These are phyloP conservation scores for Xylaria hypoxylon DNA, from an alignment of 2,329 filamentous ascomycete species.

Conservation along the genomic window DNA sequence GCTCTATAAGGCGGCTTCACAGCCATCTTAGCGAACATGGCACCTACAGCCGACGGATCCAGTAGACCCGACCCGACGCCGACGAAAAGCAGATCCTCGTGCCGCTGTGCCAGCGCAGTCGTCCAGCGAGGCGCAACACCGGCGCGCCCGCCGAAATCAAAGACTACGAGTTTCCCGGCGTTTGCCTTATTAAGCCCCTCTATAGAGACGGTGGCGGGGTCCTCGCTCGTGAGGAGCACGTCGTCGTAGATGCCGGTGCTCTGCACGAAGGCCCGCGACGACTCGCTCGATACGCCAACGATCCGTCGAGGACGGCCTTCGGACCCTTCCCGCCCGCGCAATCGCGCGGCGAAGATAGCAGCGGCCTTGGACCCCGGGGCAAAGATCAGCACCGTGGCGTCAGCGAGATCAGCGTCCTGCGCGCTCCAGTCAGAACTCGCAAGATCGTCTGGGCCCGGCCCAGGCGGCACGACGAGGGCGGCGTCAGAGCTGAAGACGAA, in stretches of 20 bases:
- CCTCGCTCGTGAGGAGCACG: constrained; percentile 39
- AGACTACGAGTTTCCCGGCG: constrained; percentile 40
- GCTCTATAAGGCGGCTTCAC: constrained; percentile 22
- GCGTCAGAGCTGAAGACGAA: constrained; percentile 51
- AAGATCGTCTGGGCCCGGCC: constrained; percentile 24
- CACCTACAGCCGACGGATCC: constrained; percentile 25
- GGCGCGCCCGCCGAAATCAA: constrained; percentile 49
- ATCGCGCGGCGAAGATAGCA: constrained; percentile 39
- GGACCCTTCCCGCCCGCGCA: constrained; percentile 25
- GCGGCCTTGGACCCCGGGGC: constrained; percentile 50
- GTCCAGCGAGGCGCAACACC: constrained; percentile 43
- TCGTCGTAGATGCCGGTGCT: constrained; percentile 45
- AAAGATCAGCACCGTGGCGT: constrained; percentile 51
- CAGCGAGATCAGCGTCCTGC: constrained; percentile 50
- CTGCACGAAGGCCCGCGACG: constrained; percentile 44
- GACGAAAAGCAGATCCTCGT: constrained; percentile 34
- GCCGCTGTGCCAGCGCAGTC: constrained; percentile 25
- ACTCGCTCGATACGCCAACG: constrained; percentile 46
- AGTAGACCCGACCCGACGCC: constrained; percentile 41
- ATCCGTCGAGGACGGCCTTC: constrained; percentile 37
- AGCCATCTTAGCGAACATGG: background rate
- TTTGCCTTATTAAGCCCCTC: too few relatives aligned
- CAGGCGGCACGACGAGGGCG: constrained; percentile 37
- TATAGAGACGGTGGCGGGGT: constrained; percentile 24
- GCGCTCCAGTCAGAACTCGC: constrained; percentile 43